A percentile compares a stretch with the other conserved stretches of the same genome.
phyloP scores from a whole-genome alignment of 441 rosid species.

The Mallotus japonicus region DNA sequence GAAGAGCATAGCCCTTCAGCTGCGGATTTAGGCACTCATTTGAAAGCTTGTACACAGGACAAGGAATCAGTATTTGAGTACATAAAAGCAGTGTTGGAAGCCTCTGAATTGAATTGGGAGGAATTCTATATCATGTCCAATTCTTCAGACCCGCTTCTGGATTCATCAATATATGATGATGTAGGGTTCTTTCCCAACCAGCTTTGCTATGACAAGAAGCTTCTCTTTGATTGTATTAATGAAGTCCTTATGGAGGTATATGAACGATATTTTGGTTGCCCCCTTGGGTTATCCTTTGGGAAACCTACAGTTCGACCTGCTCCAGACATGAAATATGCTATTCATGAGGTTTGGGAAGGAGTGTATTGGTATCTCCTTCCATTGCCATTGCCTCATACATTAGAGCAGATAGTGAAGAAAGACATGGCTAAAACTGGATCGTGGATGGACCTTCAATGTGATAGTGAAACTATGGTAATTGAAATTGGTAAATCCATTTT shows the following conservation, averaged over 20 bases:
- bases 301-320: constrained; percentile 41
- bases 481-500: constrained; percentile 60
- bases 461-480: constrained; percentile 45
- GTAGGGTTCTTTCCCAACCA: constrained; percentile 50
- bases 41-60: constrained; percentile 42
- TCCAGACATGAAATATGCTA: constrained; percentile 41
- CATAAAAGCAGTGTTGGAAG: constrained; percentile 55
- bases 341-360: constrained; percentile 66
- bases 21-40: constrained; percentile 30
- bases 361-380: constrained; percentile 72
- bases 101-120: constrained; percentile 66
- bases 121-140: constrained; percentile 59
- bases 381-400: constrained; percentile 50
- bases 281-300: constrained; percentile 56
- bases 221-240: constrained; percentile 71
- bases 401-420: constrained; percentile 72
- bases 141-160: constrained; percentile 66
- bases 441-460: constrained; percentile 70
- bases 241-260: constrained; percentile 74
- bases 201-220: constrained; percentile 53
- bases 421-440: constrained; percentile 59
- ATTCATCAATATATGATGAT: constrained; percentile 56
- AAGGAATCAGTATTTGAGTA: constrained; percentile 50
- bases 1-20: constrained; percentile 49
- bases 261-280: constrained; percentile 46